Evolutionary conservation across 257 asterid species (phyloP).

Genomic region (Galeopsis tetrahit): DNA sequence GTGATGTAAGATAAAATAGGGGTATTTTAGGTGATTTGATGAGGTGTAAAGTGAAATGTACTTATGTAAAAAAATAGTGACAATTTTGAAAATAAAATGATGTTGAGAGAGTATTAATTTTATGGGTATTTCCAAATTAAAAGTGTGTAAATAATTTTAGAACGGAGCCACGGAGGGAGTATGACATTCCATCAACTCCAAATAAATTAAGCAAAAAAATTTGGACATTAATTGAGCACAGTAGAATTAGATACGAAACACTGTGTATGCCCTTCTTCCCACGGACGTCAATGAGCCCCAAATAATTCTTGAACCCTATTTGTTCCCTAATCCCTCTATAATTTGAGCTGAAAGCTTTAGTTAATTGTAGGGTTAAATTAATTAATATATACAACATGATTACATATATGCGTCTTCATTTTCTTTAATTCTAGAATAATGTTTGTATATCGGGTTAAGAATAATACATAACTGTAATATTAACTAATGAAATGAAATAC

Average conservation of each 20-base stretch:
- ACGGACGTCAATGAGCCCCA: conserved; percentile 24
- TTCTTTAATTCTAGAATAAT: neutral
- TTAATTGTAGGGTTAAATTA: conserved; percentile 13
- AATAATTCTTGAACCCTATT: conserved; percentile 24
- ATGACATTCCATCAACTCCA: conserved; percentile 1
- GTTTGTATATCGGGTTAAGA: neutral
- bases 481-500: neutral
- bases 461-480: neutral
- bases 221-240: conserved; percentile 30
- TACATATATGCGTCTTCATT: conserved; percentile 4
- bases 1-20: no score
- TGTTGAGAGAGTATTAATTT: no score
- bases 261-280: conserved; percentile 39
- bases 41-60: no score
- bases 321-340: conserved; percentile 28
- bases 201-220: neutral
- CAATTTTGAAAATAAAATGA: no score
- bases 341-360: neutral
- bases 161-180: no score
- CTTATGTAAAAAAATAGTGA: no score
- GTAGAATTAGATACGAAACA: conserved; percentile 34
- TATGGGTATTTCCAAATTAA: no score
- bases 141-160: no score
- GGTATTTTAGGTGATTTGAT: no score
- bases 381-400: conserved; percentile 7